These are phyloP conservation scores for Desmodesmus armatus DNA, from an alignment of 139 green algal genomes.

Conservation along the genomic window DNA sequence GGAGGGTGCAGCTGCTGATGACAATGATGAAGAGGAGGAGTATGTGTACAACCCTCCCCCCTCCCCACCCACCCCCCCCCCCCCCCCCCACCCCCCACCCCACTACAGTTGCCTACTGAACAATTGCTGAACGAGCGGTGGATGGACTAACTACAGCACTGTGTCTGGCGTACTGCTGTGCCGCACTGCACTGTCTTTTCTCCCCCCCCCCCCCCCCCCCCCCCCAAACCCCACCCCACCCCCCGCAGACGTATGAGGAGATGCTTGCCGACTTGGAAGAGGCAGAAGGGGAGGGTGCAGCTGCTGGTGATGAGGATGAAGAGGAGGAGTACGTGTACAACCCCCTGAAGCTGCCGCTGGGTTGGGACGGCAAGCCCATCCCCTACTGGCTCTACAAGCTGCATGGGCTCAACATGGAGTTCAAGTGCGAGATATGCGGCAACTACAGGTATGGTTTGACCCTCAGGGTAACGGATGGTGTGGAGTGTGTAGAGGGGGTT, in stretches of 20 bases:
- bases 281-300: conserved; percentile 65
- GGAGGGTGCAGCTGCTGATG: too few species aligned
- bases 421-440: conserved; percentile 97
- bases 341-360: conserved; percentile 98
- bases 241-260: conserved; percentile 91
- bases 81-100: too few species aligned
- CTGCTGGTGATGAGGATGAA: conserved; percentile 65
- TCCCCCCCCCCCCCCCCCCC: too few species aligned
- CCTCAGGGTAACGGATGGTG: not conserved
- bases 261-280: conserved; percentile 76
- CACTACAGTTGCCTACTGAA: too few species aligned
- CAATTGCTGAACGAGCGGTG: too few species aligned
- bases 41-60: conserved; percentile 99
- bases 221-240: too few species aligned
- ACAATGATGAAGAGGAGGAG: conserved; percentile 87
- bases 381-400: conserved; percentile 99
- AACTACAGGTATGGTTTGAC: conserved; percentile 81
- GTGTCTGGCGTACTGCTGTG: too few species aligned
- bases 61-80: too few species aligned
- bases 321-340: conserved; percentile 97
- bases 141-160: too few species aligned
- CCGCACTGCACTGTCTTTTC: too few species aligned
- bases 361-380: conserved; percentile 99
- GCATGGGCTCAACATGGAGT: conserved; percentile 94
- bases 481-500: not conserved